Evolutionary conservation across 768 basidiomycete genomes (phyloP).

Genomic region (Tricholoma matsutake): DNA sequence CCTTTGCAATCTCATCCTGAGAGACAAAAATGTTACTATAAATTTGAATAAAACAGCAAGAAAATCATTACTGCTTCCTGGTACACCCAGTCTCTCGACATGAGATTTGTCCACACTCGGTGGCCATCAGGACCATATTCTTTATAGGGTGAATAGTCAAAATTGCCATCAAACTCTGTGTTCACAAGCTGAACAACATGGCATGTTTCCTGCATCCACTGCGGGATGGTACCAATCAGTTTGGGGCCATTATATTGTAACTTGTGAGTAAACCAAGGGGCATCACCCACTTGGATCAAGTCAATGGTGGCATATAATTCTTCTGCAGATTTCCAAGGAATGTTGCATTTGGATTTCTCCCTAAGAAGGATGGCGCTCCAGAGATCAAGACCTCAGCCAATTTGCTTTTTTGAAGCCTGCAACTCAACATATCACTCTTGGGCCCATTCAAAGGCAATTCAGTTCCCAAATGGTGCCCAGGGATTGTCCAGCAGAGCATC

Average conservation of each 20-base stretch:
- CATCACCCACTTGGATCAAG: not conserved
- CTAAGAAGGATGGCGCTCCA: not conserved
- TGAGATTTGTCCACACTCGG: constrained; percentile 29
- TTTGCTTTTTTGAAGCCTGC: not conserved
- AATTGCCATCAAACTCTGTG: not conserved
- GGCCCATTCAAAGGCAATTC: not conserved
- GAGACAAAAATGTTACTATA: not conserved
- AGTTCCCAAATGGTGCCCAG: not conserved
- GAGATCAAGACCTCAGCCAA: not conserved
- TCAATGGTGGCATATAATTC: not conserved
- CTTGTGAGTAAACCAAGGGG: not conserved
- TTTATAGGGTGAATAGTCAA: not conserved
- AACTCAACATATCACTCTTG: not conserved
- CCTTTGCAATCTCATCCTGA: constrained; percentile 21
- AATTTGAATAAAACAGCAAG: constrained; percentile 7
- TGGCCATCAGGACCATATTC: constrained; percentile 13
- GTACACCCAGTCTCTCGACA: constrained; percentile 41
- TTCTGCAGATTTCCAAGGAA: not conserved
- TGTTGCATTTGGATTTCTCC: not conserved
- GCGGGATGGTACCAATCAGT: not conserved
- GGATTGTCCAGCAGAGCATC: not conserved
- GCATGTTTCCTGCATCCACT: not conserved
- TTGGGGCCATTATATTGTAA: not conserved
- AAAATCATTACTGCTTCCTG: constrained; percentile 28
- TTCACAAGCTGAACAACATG: not conserved